Percentiles rank a stretch among this genome's conserved stretches.
Conservation (phyloP, 2,329 filamentous ascomycete genomes). For the Colletotrichum liriopes region DNA sequence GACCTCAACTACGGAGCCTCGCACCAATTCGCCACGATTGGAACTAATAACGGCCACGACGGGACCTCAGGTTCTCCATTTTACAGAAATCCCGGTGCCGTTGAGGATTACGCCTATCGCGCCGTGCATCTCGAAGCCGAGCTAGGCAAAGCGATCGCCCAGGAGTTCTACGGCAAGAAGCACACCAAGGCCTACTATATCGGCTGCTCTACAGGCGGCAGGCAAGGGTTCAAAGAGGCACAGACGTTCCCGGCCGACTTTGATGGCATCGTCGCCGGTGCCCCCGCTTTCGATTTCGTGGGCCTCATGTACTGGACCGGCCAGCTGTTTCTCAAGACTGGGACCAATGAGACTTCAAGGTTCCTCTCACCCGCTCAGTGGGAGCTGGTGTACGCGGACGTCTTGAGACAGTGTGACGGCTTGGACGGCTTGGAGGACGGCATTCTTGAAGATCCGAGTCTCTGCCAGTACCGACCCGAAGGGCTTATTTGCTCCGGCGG, state of each 20-base stretch:
- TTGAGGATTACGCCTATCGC: conserved; percentile 56
- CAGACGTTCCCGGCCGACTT: conserved; percentile 62
- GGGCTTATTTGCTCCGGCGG: conserved; percentile 55
- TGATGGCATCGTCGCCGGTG: conserved; percentile 70
- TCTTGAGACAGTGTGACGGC: conserved; percentile 62
- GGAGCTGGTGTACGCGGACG: conserved; percentile 50
- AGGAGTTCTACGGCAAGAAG: conserved; percentile 61
- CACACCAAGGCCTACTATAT: conserved; percentile 58
- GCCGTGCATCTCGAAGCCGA: conserved; percentile 64
- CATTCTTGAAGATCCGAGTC: conserved; percentile 55
- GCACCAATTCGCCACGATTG: conserved; percentile 63
- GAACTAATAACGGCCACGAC: conserved; percentile 67
- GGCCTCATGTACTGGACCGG: conserved; percentile 51
- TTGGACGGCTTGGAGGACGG: conserved; percentile 64
- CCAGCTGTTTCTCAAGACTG: conserved; percentile 58
- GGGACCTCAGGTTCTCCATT: conserved; percentile 55
- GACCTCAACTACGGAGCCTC: conserved; percentile 61
- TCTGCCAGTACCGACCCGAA: conserved; percentile 52
- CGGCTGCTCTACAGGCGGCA: conserved; percentile 69
- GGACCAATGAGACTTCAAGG: conserved; percentile 61
- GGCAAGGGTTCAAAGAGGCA: conserved; percentile 66
- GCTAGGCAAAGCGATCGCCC: conserved; percentile 62
- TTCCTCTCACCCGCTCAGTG: conserved; percentile 45
- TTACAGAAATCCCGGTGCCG: conserved; percentile 54
- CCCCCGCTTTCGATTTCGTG: conserved; percentile 51